Evolutionary conservation across 306 rosid genomes (phyloP).

Genomic region (Clitoria ternatea): DNA sequence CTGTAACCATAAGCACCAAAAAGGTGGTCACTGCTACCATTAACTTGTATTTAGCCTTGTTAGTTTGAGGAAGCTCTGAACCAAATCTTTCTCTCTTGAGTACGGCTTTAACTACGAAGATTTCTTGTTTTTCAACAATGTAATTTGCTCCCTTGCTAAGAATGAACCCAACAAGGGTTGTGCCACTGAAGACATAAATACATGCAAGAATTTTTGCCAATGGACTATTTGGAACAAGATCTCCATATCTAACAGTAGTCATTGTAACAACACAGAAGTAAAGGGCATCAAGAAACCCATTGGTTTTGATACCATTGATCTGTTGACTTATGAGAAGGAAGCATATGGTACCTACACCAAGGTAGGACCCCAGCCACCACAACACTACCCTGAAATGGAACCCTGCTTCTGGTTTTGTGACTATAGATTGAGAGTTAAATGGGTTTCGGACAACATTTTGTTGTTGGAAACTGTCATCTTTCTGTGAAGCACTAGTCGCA

Average conservation of each 20-base stretch:
- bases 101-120: constrained; percentile 48
- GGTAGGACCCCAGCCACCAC: constrained; percentile 36
- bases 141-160: constrained; percentile 77
- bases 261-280: constrained; percentile 87
- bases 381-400: constrained; percentile 45
- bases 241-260: constrained; percentile 94
- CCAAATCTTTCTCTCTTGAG: constrained; percentile 25
- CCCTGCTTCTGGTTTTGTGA: constrained; percentile 31
- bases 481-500: constrained; percentile 15
- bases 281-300: constrained; percentile 60
- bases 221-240: constrained; percentile 66
- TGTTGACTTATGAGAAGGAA: constrained; percentile 61
- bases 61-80: constrained; percentile 39
- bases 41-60: constrained; percentile 59
- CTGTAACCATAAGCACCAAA: constrained; percentile 42
- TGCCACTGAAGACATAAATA: constrained; percentile 67
- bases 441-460: constrained; percentile 23
- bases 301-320: constrained; percentile 55
- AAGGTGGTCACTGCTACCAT: constrained; percentile 34
- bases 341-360: constrained; percentile 65
- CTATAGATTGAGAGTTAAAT: not conserved
- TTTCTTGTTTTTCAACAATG: constrained; percentile 75
- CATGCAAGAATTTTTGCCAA: constrained; percentile 71
- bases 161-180: constrained; percentile 63
- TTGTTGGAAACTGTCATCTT: constrained; percentile 16